Evolutionary conservation across 306 rosid species (phyloP).

Genomic region (Mimosa bimucronata): DNA sequence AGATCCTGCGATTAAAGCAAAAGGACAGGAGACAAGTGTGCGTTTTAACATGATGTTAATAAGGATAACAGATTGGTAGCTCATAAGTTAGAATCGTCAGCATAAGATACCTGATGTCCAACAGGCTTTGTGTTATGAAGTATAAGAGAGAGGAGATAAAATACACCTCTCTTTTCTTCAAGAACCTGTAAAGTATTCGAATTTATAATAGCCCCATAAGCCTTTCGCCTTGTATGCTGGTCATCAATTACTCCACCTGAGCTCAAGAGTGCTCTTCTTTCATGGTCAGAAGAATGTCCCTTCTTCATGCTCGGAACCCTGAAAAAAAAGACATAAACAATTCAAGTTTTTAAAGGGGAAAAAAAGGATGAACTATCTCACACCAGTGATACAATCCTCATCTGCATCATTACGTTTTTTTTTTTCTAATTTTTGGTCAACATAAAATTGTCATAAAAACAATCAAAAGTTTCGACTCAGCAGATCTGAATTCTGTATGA

Average conservation of each 20-base stretch:
- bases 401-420: conserved; percentile 15
- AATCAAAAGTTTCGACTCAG: background rate
- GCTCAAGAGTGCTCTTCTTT: conserved; percentile 46
- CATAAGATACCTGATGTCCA: conserved; percentile 89
- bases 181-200: conserved; percentile 69
- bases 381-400: conserved; percentile 17
- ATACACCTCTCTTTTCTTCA: conserved; percentile 83
- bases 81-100: conserved; percentile 32
- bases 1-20: conserved; percentile 81
- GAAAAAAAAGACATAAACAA: conserved; percentile 29
- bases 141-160: conserved; percentile 84
- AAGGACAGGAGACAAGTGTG: background rate
- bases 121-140: conserved; percentile 95
- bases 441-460: background rate
- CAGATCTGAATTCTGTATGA: background rate
- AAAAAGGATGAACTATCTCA: conserved; percentile 13
- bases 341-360: background rate
- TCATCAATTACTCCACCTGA: conserved; percentile 50
- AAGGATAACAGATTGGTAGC: conserved; percentile 10
- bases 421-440: background rate
- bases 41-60: conserved; percentile 25
- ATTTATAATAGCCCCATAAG: conserved; percentile 68
- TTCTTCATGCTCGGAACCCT: conserved; percentile 47
- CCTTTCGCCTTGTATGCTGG: conserved; percentile 57
- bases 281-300: conserved; percentile 51